A percentile compares a stretch with the other conserved stretches of the same genome.
These are phyloP conservation scores for Pseudogymnoascus sp. DNA, from an alignment of 2,329 filamentous ascomycete genomes.

Conservation along the genomic window DNA sequence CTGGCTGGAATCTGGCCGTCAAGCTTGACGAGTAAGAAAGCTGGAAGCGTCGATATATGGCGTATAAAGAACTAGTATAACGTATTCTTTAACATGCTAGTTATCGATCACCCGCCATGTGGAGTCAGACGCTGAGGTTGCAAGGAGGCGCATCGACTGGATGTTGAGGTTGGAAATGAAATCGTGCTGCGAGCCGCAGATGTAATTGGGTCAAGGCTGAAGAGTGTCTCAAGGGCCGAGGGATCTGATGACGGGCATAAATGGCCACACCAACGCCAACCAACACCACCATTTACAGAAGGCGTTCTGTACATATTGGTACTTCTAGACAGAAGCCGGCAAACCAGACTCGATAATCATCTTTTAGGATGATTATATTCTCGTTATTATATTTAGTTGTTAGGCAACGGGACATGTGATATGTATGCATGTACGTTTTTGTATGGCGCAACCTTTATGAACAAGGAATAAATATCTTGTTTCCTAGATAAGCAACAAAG, in stretches of 20 bases:
- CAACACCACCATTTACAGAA: not conserved
- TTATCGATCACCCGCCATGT: constrained; percentile 4
- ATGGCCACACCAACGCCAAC: not conserved
- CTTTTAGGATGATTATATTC: not conserved
- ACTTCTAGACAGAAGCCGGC: not conserved
- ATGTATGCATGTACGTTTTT: not conserved
- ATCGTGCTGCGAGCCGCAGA: constrained; percentile 2
- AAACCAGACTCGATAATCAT: not conserved
- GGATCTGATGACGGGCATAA: constrained; percentile 3
- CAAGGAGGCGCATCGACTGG: not conserved
- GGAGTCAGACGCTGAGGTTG: not conserved
- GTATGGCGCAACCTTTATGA: not conserved
- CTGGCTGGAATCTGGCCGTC: not conserved
- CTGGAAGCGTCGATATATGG: not conserved
- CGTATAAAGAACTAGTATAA: not conserved
- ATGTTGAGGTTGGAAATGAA: constrained; percentile 5
- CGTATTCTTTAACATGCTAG: not conserved
- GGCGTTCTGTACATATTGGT: not conserved
- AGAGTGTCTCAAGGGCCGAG: not conserved
- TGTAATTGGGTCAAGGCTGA: constrained; percentile 6
- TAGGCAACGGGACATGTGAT: not conserved
- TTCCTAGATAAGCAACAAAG: not conserved
- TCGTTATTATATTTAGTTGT: not conserved
- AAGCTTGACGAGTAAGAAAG: not conserved
- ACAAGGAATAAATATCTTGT: not conserved